A percentile compares a stretch with the other conserved stretches of the same genome.
Conservation (phyloP, 768 basidiomycete species). For the Tylopilus vinaceipallidus region DNA sequence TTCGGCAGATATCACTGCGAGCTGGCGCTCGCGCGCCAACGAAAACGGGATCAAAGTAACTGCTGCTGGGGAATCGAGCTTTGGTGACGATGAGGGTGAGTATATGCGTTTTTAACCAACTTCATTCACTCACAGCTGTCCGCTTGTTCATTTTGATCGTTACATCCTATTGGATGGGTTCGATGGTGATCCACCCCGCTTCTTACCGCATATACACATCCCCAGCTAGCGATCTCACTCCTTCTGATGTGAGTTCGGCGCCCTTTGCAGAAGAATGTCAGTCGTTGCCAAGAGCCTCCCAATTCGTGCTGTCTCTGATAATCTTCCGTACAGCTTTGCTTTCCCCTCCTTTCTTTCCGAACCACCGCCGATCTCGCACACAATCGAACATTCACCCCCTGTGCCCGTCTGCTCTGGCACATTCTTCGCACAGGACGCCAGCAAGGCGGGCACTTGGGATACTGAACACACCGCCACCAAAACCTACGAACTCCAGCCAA, state of each 20-base stretch:
- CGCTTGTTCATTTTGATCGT: constrained; percentile 8
- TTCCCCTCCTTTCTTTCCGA: constrained; percentile 56
- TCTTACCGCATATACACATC: constrained; percentile 36
- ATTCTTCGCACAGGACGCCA: constrained; percentile 31
- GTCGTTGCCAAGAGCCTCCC: constrained; percentile 19
- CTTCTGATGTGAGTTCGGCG: constrained; percentile 49
- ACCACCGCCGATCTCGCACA: constrained; percentile 54
- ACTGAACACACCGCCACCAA: constrained; percentile 64
- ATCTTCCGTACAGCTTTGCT: constrained; percentile 44
- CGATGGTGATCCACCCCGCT: constrained; percentile 1
- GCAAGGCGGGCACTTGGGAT: constrained; percentile 36
- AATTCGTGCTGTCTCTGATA: constrained; percentile 21
- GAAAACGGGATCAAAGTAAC: constrained; percentile 72
- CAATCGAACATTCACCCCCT: constrained; percentile 50
- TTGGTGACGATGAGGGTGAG: constrained; percentile 49
- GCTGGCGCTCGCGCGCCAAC: constrained; percentile 69
- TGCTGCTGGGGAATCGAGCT: constrained; percentile 36
- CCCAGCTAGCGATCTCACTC: constrained; percentile 51
- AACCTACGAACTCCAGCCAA: constrained; percentile 50
- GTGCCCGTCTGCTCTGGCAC: constrained; percentile 25
- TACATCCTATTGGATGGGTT: background rate
- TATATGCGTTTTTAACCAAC: constrained; percentile 22
- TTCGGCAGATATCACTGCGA: constrained; percentile 60
- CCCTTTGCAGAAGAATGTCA: constrained; percentile 52
- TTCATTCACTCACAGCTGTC: constrained; percentile 15